These are phyloP conservation scores for Ogataea ramenticola DNA, from an alignment of 805 yeast species.

Conservation along the genomic window DNA sequence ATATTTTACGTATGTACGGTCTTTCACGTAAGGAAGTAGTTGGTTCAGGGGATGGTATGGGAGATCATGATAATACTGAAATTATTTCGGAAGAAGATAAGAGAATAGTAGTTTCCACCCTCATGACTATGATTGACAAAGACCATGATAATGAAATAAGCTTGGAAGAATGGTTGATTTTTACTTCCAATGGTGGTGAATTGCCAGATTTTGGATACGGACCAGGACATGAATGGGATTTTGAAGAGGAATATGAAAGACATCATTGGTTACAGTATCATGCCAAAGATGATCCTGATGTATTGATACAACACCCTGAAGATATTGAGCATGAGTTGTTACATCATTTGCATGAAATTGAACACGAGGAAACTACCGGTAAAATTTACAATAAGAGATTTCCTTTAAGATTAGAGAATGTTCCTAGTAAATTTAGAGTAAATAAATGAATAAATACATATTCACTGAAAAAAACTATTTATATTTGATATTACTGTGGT, in stretches of 20 bases:
- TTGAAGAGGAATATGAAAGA: conserved; percentile 81
- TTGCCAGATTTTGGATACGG: conserved; percentile 93
- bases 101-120: conserved; percentile 44
- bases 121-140: conserved; percentile 56
- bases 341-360: conserved; percentile 82
- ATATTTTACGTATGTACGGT: conserved; percentile 79
- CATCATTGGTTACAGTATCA: conserved; percentile 91
- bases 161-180: conserved; percentile 63
- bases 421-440: conserved; percentile 15
- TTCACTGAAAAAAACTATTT: too few species aligned
- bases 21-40: conserved; percentile 61
- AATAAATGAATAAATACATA: background rate
- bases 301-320: conserved; percentile 72
- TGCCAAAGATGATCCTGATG: conserved; percentile 74
- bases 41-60: conserved; percentile 90
- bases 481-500: too few species aligned
- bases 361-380: conserved; percentile 31
- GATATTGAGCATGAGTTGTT: conserved; percentile 83
- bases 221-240: conserved; percentile 86
- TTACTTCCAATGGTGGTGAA: conserved; percentile 52
- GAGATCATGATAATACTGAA: conserved; percentile 62
- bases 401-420: conserved; percentile 13
- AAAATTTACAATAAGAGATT: conserved; percentile 7
- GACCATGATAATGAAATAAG: conserved; percentile 60
- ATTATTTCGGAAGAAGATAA: conserved; percentile 48